Percentiles rank a stretch among this genome's conserved stretches.
Conservation (phyloP, 768 basidiomycete genomes). For the Lactarius quietus region DNA sequence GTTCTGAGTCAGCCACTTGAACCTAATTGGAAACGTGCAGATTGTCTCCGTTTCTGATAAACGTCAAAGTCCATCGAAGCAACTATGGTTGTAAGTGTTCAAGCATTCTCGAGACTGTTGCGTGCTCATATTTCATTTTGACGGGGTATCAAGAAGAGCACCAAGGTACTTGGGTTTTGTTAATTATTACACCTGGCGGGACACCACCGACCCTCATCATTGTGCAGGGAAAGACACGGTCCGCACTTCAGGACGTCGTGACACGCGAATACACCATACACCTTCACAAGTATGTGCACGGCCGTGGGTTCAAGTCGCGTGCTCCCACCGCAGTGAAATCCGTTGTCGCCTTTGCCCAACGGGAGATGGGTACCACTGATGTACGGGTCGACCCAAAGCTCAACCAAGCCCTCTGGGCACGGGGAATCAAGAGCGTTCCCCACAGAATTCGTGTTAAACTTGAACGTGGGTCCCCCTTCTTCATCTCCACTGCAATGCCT, state of each 20-base stretch:
- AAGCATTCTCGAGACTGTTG: not conserved
- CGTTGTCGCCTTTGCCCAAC: conserved; percentile 85
- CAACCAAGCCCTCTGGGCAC: conserved; percentile 94
- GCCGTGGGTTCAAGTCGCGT: conserved; percentile 94
- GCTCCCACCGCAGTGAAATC: conserved; percentile 97
- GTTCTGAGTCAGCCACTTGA: conserved; percentile 47
- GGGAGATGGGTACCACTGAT: conserved; percentile 94
- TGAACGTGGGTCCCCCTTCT: conserved; percentile 63
- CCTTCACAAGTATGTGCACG: conserved; percentile 92
- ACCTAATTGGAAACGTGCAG: conserved; percentile 42
- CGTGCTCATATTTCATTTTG: not conserved
- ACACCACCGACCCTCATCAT: not conserved
- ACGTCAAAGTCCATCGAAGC: conserved; percentile 52
- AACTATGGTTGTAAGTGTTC: conserved; percentile 45
- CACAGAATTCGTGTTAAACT: conserved; percentile 90
- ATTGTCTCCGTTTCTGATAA: conserved; percentile 27
- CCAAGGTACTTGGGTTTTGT: conserved; percentile 15
- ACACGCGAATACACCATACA: conserved; percentile 99
- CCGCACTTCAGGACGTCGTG: conserved; percentile 96
- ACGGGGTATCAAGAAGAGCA: conserved; percentile 23
- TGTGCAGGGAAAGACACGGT: conserved; percentile 73
- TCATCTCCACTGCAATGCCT: not conserved
- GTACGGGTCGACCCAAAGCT: conserved; percentile 93
- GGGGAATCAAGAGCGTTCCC: conserved; percentile 91
- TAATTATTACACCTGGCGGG: not conserved